Evolutionary conservation across 352 stramenopile species (phyloP), one percentile per base, ranked within the genome.

Genomic region (Phytophthora ohioensis): DNA sequence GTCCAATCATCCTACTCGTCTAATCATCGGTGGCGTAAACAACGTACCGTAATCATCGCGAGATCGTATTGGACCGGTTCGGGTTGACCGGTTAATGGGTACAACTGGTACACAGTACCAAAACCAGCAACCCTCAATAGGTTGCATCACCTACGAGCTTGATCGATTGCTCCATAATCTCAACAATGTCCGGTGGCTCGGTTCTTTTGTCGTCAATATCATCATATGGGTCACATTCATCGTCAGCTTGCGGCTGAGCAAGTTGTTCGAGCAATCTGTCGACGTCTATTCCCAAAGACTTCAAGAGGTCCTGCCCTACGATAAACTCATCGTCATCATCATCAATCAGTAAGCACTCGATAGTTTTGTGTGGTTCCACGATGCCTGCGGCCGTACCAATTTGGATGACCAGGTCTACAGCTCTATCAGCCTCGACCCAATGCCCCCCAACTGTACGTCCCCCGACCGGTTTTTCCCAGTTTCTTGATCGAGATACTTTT

Each of bases 261-360:
- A 57, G 38, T 15, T 57, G 46, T 21, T 65, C 57, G 3, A 57
- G 57, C 30, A 57, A 27, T 13, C 49, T 17, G 17, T 60, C 51
- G 5, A 68, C 49, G 7, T 68, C 41, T 11, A 68, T 68, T 1
- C 51, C 51, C 5, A 67, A 38, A 7, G 11, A 49, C 42, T 46
- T 38, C 5, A 68, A 12, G 9, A 61, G 13, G 8, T 61, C 60
- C 8, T 59, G 32, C 3, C 41, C 59, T 9, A 56, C 38, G 31
- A 67, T 67, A 34, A 67, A 67, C n/a, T 58, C 47, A 31, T 58
- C 38, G 7, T 58, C 58, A 31, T 66, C 47, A 43, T 36, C 21
- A 3, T 65, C 47, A 51, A 66, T 57, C 6, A 66, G 4, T 5
- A 66, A 31, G 21, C 48, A 58, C 1, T 47, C 36, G 8, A 53